Evolutionary conservation across 116 monocot genomes (phyloP), one percentile per base, ranked within the genome.

Genomic region (Dioscorea cayenensis): DNA sequence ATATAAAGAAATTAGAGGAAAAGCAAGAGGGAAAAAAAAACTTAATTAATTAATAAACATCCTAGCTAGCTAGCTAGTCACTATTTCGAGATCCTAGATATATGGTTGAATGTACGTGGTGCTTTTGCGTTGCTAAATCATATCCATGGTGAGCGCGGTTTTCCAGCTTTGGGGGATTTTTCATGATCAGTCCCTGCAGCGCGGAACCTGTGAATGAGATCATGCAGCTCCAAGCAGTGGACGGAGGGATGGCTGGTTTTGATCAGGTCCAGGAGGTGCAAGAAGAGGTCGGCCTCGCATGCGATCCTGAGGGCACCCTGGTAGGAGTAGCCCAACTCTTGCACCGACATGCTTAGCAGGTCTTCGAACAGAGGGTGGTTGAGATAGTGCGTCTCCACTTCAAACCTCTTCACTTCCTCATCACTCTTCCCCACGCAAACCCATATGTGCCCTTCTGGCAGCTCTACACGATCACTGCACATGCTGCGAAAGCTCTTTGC

Each of bases 251-350:
- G 36, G 35, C 73, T 63, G 21, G 73, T 65, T 14, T 69, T n/a
- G 23, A 79, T 69, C 22, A 79, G 68, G 5, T 16, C 37, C 21
- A 73, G 29, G 23, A 79, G 51, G 64, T 69, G 55, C 13, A 74
- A 38, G 21, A 79, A 79, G 16, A 68, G 64, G 28, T 69, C 79
- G 5, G 63, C 64, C 22, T 74, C 74, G 69, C 79, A 79, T 3
- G 68, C 73, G 20, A 79, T 74, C 22, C 79, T 60, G 11, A 79
- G 69, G 14, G 79, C 79, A 10, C 79, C 79, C 7, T 43, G 27
- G 64, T 79, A 79, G 9, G 73, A 73, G 69, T 79, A 79, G 35
- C 79, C 79, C 55, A 73, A 79, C 79, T 79, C 79, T 16, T 50
- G 49, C 67, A 63, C 74, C 16, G 79, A 73, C 63, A 64, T 19